Base-by-base conservation (phyloP, 345 rosid species). In the Schrenkiella parvula region DNA sequence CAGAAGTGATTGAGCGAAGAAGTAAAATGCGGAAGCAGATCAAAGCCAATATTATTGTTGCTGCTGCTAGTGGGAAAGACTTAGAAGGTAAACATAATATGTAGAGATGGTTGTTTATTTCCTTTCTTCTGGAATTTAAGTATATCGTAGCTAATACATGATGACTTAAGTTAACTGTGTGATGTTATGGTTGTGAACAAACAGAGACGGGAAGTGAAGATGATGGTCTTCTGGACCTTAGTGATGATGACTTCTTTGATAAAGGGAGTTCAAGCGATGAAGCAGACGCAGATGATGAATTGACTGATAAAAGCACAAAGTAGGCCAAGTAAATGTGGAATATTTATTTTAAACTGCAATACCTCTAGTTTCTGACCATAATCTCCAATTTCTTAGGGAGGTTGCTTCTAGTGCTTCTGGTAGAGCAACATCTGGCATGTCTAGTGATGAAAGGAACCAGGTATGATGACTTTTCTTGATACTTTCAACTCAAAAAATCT, bases 181-280 rank as follows among this genome's bases (percentile, higher is more conserved):
- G 23, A 29, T 54, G 61, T 55, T 31, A 29, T 13, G 15, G 42
- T 3, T 56, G 28, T 56, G 62, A 11, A 56, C 34, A 56, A 56
- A 34, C 91, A 95, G 99, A 95, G 85, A 95, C 99, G 1, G 99
- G 99, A 59, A 95, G 99, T 69, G 99, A 95, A 82, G 99, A 92
- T 75, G 99, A 95, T 80, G 96, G 98, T 52, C 87, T 84, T 77
- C 81, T 91, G 78, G 98, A 92, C 80, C 78, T 88, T 81, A 95
- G 96, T 76, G 99, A 95, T 66, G 99, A 95, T 80, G 97, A 92
- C 80, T 91, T 91, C 84, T 95, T 95, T 77, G 73, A 89, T 50
- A 61, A 77, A 78, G 97, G 97, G 82, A 88, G 88, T 77, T 92
- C 99, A 34, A 95, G 98, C 73, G 97, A 95, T 81, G 99, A 95